A percentile compares a stretch with the other conserved stretches of the same genome.
Conservation (phyloP, 2,329 filamentous ascomycete genomes). For the Pseudomassariella vexata region DNA sequence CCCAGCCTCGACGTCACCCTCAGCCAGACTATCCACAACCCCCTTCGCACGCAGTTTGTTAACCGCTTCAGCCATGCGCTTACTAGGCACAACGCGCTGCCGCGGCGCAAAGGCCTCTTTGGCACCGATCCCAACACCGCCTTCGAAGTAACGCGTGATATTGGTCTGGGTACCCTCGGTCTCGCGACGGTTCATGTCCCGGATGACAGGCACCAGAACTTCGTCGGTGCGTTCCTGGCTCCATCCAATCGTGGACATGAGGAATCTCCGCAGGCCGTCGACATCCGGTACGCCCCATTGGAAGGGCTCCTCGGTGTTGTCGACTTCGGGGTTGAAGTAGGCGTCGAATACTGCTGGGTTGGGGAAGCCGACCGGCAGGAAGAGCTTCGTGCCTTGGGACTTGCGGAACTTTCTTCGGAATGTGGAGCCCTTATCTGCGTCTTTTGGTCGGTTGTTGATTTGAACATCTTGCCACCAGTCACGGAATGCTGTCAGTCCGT, state of each 20-base stretch:
- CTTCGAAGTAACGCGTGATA: slow-evolving; percentile 88
- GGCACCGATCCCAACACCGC: slow-evolving; percentile 62
- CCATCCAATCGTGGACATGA: slow-evolving; percentile 94
- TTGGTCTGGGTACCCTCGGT: slow-evolving; percentile 92
- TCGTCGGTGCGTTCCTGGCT: slow-evolving; percentile 87
- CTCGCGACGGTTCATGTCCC: slow-evolving; percentile 87
- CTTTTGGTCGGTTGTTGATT: slow-evolving; percentile 54
- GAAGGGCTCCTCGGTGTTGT: slow-evolving; percentile 70
- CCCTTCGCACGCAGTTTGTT: slow-evolving; percentile 57
- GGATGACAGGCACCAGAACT: slow-evolving; percentile 88
- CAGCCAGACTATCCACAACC: slow-evolving; percentile 15
- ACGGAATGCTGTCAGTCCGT: slow-evolving; percentile 66
- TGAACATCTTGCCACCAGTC: slow-evolving; percentile 87
- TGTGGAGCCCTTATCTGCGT: slow-evolving; percentile 49
- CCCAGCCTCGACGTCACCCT: slow-evolving; percentile 5
- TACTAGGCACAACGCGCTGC: slow-evolving; percentile 59
- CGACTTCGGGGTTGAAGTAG: slow-evolving; percentile 82
- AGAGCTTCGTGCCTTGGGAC: slow-evolving; percentile 74
- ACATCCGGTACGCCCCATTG: slow-evolving; percentile 96
- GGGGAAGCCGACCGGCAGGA: slow-evolving; percentile 76
- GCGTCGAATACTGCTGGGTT: slow-evolving; percentile 72
- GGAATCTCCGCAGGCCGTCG: slow-evolving; percentile 72
- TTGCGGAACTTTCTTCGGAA: slow-evolving; percentile 87
- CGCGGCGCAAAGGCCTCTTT: slow-evolving; percentile 65
- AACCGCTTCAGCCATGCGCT: slow-evolving; percentile 72